phyloP scores from a whole-genome alignment of 2,329 filamentous ascomycete species.

The Corinectria fuckeliana region DNA sequence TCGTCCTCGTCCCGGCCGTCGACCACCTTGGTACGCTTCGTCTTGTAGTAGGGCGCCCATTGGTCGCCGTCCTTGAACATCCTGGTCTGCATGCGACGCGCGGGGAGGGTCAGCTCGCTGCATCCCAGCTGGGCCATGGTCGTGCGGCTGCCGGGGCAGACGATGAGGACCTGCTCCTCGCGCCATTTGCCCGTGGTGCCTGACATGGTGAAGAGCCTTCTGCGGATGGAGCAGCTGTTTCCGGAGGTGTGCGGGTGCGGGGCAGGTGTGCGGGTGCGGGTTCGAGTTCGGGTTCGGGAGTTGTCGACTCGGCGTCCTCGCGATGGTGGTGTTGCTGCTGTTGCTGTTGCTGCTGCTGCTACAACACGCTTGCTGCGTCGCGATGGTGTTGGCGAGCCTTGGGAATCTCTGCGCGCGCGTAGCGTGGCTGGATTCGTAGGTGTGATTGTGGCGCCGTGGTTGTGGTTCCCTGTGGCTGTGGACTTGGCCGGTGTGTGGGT shows the following conservation, averaged over 20 bases:
- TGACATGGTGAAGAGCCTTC: conserved; percentile 53
- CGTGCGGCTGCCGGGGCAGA: conserved; percentile 85
- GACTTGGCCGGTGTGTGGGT: neutral
- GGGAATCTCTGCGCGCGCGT: conserved; percentile 30
- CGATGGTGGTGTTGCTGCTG: conserved; percentile 16
- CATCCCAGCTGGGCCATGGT: conserved; percentile 92
- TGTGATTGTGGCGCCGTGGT: neutral
- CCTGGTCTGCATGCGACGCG: conserved; percentile 84
- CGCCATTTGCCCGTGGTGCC: conserved; percentile 65
- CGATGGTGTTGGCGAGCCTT: conserved; percentile 29
- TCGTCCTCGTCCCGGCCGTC: conserved; percentile 64
- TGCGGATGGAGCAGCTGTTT: conserved; percentile 17
- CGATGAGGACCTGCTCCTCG: conserved; percentile 71
- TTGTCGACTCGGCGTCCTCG: neutral
- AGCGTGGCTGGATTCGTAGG: too few species aligned
- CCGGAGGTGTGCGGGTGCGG: conserved; percentile 8
- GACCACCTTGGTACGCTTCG: conserved; percentile 63
- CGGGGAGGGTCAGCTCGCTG: conserved; percentile 89
- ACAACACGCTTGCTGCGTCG: conserved; percentile 23
- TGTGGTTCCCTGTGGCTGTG: neutral
- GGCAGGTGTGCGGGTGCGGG: neutral
- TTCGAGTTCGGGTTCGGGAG: neutral
- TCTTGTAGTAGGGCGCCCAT: conserved; percentile 77
- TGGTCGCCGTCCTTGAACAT: conserved; percentile 93
- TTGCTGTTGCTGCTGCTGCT: conserved; percentile 15